Percentiles rank a stretch among this genome's conserved stretches.
These are phyloP conservation scores for Leccinum uliginosum DNA, from an alignment of 768 basidiomycete species.

Conservation along the genomic window DNA sequence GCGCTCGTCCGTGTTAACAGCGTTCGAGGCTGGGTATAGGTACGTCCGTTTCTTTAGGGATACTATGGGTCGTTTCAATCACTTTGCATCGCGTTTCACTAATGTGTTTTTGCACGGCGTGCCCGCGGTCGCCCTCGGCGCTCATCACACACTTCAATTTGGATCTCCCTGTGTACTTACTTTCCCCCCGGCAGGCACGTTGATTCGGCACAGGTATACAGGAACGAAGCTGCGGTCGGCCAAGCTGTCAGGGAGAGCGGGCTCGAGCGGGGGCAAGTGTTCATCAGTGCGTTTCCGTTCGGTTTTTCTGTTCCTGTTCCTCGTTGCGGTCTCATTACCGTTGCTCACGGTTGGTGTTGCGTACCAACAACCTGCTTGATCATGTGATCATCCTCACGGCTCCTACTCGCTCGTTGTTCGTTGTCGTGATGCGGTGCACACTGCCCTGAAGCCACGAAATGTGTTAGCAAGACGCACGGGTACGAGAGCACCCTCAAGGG, in stretches of 20 bases:
- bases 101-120: neutral
- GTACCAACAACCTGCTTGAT: neutral
- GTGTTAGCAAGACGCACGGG: constrained; percentile 51
- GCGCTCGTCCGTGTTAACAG: constrained; percentile 51
- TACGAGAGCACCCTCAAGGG: constrained; percentile 57
- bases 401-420: neutral
- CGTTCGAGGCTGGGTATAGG: constrained; percentile 66
- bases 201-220: constrained; percentile 69
- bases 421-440: neutral
- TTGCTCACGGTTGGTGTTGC: neutral
- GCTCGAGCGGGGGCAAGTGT: constrained; percentile 54
- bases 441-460: constrained; percentile 52
- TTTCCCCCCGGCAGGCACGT: constrained; percentile 46
- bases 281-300: constrained; percentile 54
- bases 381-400: neutral
- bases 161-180: neutral
- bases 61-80: neutral
- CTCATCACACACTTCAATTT: neutral
- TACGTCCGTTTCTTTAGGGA: constrained; percentile 15
- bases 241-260: constrained; percentile 55
- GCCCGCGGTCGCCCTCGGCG: neutral
- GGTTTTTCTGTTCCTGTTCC: neutral
- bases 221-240: constrained; percentile 60
- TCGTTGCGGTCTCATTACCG: neutral
- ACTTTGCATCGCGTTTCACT: neutral